A percentile compares a stretch with the other conserved stretches of the same genome.
These are phyloP conservation scores for Thymus quinquecostatus DNA, from an alignment of 257 asterid genomes.

Conservation along the genomic window DNA sequence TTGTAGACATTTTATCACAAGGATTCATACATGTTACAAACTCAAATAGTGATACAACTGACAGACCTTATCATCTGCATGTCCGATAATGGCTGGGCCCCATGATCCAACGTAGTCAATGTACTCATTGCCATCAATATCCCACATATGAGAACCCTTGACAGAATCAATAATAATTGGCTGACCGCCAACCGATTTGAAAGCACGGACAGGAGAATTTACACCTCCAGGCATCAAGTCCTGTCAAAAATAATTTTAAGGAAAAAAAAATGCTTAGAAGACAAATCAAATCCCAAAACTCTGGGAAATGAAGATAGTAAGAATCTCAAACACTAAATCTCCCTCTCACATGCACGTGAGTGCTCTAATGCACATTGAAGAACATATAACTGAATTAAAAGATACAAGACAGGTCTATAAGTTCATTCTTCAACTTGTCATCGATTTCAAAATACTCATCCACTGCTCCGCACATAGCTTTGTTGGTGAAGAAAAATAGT, in stretches of 20 bases:
- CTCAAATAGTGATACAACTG: conserved; percentile 24
- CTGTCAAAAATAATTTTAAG: conserved; percentile 39
- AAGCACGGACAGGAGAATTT: conserved; percentile 98
- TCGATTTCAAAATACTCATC: background rate
- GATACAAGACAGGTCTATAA: background rate
- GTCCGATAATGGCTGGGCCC: conserved; percentile 99
- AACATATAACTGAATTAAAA: background rate
- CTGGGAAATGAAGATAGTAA: conserved; percentile 9
- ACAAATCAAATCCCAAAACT: conserved; percentile 2
- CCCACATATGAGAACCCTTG: conserved; percentile 96
- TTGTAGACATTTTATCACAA: background rate
- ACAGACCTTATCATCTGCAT: conserved; percentile 93
- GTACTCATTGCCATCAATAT: conserved; percentile 96
- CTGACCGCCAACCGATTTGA: conserved; percentile 98
- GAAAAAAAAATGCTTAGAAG: background rate
- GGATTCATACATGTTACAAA: background rate
- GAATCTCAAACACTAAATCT: background rate
- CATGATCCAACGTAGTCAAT: conserved; percentile 99
- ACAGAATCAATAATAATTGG: conserved; percentile 87
- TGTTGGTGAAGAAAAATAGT: background rate
- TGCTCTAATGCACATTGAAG: background rate
- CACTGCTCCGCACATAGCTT: background rate
- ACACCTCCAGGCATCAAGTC: conserved; percentile 99
- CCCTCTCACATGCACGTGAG: background rate
- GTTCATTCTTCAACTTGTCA: background rate